Evolutionary conservation across 129 eudicot genomes (phyloP).

Genomic region (Escallonia rubra): DNA sequence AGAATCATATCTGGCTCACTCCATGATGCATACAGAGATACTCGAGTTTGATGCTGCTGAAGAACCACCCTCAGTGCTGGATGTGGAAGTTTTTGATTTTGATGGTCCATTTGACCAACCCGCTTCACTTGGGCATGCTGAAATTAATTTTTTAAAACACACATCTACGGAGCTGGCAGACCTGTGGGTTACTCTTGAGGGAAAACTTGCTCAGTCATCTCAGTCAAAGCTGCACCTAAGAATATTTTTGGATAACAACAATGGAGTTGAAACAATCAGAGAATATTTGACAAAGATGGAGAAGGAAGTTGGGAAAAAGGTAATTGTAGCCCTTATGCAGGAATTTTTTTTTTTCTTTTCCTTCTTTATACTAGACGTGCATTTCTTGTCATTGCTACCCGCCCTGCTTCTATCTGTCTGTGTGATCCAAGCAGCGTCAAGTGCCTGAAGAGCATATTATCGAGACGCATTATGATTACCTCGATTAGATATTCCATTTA

Average conservation of each 20-base stretch:
- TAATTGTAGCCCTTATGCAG: constrained; percentile 7
- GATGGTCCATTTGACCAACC: constrained; percentile 95
- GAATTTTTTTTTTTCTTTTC: not conserved
- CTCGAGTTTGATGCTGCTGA: constrained; percentile 95
- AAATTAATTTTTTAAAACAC: constrained; percentile 82
- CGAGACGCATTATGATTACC: too few species aligned
- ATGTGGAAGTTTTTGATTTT: constrained; percentile 82
- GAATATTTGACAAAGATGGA: constrained; percentile 84
- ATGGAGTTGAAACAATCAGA: constrained; percentile 88
- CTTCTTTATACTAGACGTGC: too few species aligned
- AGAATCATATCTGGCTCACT: not conserved
- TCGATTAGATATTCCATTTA: too few species aligned
- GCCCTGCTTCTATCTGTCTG: too few species aligned
- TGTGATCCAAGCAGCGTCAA: too few species aligned
- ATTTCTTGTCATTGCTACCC: too few species aligned
- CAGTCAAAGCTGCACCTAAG: constrained; percentile 89
- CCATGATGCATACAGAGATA: constrained; percentile 51
- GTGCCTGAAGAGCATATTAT: too few species aligned
- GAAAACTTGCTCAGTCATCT: constrained; percentile 76
- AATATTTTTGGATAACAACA: constrained; percentile 81
- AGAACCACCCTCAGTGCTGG: constrained; percentile 88
- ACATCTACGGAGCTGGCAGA: constrained; percentile 74
- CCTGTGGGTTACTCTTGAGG: constrained; percentile 84
- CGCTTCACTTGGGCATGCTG: constrained; percentile 81
- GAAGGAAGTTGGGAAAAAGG: constrained; percentile 98